Evolutionary conservation across 148 eudicot species (phyloP), one percentile per base, ranked within the genome.

Genomic region (Camellia sinensis): DNA sequence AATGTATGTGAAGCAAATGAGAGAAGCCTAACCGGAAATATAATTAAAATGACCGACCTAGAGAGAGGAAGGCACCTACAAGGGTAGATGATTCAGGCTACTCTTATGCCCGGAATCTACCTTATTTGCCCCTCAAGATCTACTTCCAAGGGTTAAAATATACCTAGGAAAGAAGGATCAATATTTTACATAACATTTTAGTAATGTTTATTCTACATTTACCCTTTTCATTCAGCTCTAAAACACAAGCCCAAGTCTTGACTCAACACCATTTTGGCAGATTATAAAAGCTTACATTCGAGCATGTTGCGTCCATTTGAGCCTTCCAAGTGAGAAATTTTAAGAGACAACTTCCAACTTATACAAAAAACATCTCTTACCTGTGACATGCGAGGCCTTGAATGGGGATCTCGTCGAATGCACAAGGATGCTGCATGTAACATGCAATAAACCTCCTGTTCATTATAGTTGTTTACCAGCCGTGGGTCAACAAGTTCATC

Each of bases 341-440:
- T 48, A 48, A 48, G 7, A 48, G 52, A 48, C 52, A 48, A 48
- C 52, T 48, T 48, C 2, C 52, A 48, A 48, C 52, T 48, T 48
- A 2, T 48, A 5, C 7, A 7, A 48, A 48, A 46, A 5, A 48
- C 7, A 48, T 64, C 17, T n/a, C 54, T 81, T 77, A 93, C 97
- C 95, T 93, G 98, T 73, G 98, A 94, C 97, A 94, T 92, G 22
- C 97, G 91, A 78, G 98, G 94, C 73, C 98, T 89, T 65, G 84
- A 81, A 45, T 91, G 93, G 80, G 98, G 94, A 80, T 94, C 98
- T 48, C 92, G 84, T 18, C 88, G 83, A 53, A 94, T 87, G 80
- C 97, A 94, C 87, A 94, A 78, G n/a, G 92, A 94, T 56, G 98
- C 98, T 79, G 98, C 98, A 75, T 89, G 97, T 87, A 91, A 85